Conservation (phyloP, 495 filamentous ascomycete genomes). For the Zalerion maritima region DNA sequence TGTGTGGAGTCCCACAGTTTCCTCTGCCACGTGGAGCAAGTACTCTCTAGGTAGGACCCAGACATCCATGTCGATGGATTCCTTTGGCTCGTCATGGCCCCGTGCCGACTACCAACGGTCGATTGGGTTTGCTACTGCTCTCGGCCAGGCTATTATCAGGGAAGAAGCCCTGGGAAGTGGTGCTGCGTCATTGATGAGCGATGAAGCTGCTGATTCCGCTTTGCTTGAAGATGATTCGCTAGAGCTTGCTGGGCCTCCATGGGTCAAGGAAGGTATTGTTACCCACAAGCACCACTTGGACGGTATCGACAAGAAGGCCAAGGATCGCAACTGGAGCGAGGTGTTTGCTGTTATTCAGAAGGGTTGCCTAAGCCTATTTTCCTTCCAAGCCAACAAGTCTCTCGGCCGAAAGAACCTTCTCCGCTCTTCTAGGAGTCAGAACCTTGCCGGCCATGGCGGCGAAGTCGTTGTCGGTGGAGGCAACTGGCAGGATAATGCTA, state of each 20-base stretch:
- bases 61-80: slow-evolving; percentile 82
- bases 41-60: slow-evolving; percentile 80
- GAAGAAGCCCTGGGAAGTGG: slow-evolving; percentile 54
- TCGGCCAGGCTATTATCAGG: slow-evolving; percentile 91
- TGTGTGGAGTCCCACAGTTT: slow-evolving; percentile 79
- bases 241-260: slow-evolving; percentile 80
- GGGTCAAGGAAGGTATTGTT: slow-evolving; percentile 92
- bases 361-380: slow-evolving; percentile 90
- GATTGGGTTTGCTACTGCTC: slow-evolving; percentile 92
- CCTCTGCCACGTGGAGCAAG: slow-evolving; percentile 74
- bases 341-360: slow-evolving; percentile 97
- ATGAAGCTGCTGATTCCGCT: slow-evolving; percentile 42
- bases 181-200: slow-evolving; percentile 35
- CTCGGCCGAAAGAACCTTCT: slow-evolving; percentile 45
- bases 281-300: slow-evolving; percentile 96
- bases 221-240: slow-evolving; percentile 84
- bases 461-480: slow-evolving; percentile 76
- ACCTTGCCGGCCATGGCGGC: slow-evolving; percentile 27
- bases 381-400: slow-evolving; percentile 66
- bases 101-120: slow-evolving; percentile 84
- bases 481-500: slow-evolving; percentile 93
- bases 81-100: slow-evolving; percentile 62
- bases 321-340: slow-evolving; percentile 84
- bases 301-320: slow-evolving; percentile 73
- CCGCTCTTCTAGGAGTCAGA: slow-evolving; percentile 16